A percentile compares a stretch with the other conserved stretches of the same genome.
phyloP scores from a whole-genome alignment of 441 rosid species.

The Manihot esculenta region DNA sequence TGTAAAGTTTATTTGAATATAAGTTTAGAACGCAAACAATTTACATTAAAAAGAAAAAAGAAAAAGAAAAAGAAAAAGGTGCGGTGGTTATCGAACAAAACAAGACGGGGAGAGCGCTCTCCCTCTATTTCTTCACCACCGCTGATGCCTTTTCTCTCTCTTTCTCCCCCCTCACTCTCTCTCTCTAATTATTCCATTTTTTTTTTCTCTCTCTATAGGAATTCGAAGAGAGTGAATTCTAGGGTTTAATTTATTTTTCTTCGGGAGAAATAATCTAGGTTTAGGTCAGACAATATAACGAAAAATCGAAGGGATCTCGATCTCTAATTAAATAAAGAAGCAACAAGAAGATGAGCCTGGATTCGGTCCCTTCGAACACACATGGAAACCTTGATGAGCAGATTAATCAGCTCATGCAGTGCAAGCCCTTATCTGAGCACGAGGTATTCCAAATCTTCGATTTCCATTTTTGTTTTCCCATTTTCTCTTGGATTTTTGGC shows the following conservation, averaged over 20 bases:
- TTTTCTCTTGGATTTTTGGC: not conserved
- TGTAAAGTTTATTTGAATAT: no score
- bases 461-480: not conserved
- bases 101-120: not conserved
- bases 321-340: slow-evolving; percentile 11
- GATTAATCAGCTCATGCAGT: slow-evolving; percentile 68
- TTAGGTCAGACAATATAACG: not conserved
- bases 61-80: slow-evolving; percentile 8
- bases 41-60: not conserved
- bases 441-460: slow-evolving; percentile 35
- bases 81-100: slow-evolving; percentile 20
- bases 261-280: not conserved
- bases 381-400: slow-evolving; percentile 63
- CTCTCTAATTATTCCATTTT: not conserved
- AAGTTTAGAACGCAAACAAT: no score
- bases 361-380: slow-evolving; percentile 44
- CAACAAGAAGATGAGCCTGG: slow-evolving; percentile 39
- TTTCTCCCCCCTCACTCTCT: slow-evolving; percentile 12
- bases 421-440: slow-evolving; percentile 67
- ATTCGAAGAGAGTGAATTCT: slow-evolving; percentile 15
- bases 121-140: slow-evolving; percentile 25
- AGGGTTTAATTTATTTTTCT: slow-evolving; percentile 27
- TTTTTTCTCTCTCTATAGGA: not conserved
- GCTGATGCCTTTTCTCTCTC: not conserved
- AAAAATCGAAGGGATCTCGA: slow-evolving; percentile 20